Base-by-base conservation (phyloP, 495 filamentous ascomycete species). In the Hypomontagnella monticulosa region DNA sequence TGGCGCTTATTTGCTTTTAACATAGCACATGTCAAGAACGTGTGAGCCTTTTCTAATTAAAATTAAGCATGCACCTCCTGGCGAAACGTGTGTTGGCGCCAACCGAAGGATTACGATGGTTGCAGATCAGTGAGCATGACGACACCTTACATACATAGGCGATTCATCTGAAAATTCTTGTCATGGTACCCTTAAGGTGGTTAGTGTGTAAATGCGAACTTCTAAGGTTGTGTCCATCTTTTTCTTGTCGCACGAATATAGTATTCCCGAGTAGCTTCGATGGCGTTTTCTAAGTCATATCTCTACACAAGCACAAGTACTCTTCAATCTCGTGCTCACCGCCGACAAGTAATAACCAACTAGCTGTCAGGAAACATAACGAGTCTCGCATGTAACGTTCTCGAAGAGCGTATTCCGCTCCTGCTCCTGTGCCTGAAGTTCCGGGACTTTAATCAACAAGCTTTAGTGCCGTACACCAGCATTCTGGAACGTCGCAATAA, bases 31-130 rank as follows among this genome's bases (percentile, higher is more conserved):
- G 44, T 54, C 43, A 43, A 36, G 53, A 42, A 54, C 16, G 49
- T 44, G 40, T 53, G 58, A 47, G 36, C 19, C 23, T 48, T 27
- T 58, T 58, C 47, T 68, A 63, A 63, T 58, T 68, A 67, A 63
- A 55, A 61, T 20, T 30, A 50, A 33, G 37, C 37, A 66, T 32
- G 49, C 41, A 50, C 33, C 48, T 37, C 15, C 53, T 44, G 40
- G 47, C 38, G 50, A 53, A 44, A 57, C 38, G 38, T 40, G 34
- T 47, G 44, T 27, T 61, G 52, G 57, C 23, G 46, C 64, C 52
- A 58, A 62, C 51, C 38, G 51, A 57, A 57, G 64, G 57, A 67
- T 57, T 30, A 41, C 23, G 16, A 50, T 27, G 63, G 49, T 27
- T 55, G 36, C 49, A 58, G 56, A 66, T 61, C 57, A 44, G 27